These are phyloP conservation scores for Dioszegia aurantiaca DNA, from an alignment of 768 basidiomycete genomes.

Conservation along the genomic window DNA sequence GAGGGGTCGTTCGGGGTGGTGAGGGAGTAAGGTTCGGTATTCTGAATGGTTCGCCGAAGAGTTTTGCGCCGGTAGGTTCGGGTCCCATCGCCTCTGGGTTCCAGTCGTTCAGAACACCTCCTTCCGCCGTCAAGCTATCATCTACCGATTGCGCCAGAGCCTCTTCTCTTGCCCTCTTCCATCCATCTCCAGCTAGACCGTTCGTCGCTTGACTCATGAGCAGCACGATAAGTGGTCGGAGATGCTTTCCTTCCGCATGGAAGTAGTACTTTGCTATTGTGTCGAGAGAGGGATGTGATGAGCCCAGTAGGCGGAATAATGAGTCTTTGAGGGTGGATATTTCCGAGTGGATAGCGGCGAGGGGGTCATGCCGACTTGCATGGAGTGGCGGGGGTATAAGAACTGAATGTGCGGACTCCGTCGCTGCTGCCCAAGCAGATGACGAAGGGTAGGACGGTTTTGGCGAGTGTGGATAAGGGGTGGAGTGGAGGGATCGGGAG, in stretches of 20 bases:
- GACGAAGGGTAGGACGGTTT: conserved; percentile 9
- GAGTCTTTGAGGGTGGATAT: conserved; percentile 68
- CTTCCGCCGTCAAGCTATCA: conserved; percentile 70
- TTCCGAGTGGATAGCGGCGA: conserved; percentile 62
- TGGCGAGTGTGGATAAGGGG: conserved; percentile 2
- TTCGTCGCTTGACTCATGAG: conserved; percentile 91
- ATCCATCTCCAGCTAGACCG: conserved; percentile 66
- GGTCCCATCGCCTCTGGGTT: conserved; percentile 61
- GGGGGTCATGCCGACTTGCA: conserved; percentile 26
- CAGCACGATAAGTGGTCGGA: conserved; percentile 83
- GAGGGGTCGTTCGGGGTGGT: conserved; percentile 16
- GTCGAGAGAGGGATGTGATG: conserved; percentile 80
- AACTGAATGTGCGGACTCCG: conserved; percentile 46
- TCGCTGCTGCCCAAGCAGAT: conserved; percentile 45
- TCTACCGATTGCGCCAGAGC: conserved; percentile 61
- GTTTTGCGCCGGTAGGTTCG: conserved; percentile 21
- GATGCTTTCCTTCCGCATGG: conserved; percentile 71
- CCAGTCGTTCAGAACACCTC: conserved; percentile 79
- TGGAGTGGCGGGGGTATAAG: conserved; percentile 31
- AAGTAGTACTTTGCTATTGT: conserved; percentile 92
- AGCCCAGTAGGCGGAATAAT: conserved; percentile 74
- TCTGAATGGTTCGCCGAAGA: conserved; percentile 31
- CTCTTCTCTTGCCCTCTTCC: conserved; percentile 30
- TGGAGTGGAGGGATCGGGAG: conserved; percentile 8
- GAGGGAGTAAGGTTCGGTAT: conserved; percentile 20